phyloP scores from a whole-genome alignment of 306 rosid species.

The Pueraria montana region DNA sequence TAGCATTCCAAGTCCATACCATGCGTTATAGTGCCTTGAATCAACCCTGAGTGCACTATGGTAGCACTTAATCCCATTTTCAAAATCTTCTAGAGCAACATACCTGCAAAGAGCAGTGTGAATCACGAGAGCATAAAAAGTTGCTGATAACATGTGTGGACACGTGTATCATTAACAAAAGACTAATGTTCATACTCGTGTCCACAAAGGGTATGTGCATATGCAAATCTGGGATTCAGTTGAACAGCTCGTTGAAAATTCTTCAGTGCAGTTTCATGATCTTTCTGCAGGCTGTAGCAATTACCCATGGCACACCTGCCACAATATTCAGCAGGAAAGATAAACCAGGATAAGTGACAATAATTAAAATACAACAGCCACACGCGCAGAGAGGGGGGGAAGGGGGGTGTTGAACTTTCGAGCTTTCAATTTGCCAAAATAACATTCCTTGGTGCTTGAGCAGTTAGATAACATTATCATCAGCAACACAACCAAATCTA shows the following conservation, averaged over 20 bases:
- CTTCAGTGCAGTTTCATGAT: conserved; percentile 67
- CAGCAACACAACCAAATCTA: conserved; percentile 21
- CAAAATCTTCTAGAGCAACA: conserved; percentile 94
- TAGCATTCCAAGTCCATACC: conserved; percentile 99
- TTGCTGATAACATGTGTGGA: conserved; percentile 34
- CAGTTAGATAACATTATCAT: conserved; percentile 19
- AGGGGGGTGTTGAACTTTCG: not conserved
- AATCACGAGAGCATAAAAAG: conserved; percentile 39
- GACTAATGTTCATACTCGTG: conserved; percentile 77
- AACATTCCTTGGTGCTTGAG: conserved; percentile 16
- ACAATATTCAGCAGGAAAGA: conserved; percentile 42
- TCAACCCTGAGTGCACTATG: conserved; percentile 93
- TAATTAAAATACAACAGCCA: not conserved
- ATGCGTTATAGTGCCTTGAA: conserved; percentile 89
- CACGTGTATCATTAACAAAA: conserved; percentile 16
- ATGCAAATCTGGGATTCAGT: conserved; percentile 88
- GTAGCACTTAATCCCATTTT: conserved; percentile 90
- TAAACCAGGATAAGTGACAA: conserved; percentile 32
- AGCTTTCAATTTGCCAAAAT: not conserved
- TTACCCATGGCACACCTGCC: conserved; percentile 69
- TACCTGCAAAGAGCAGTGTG: conserved; percentile 62
- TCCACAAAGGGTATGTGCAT: conserved; percentile 98
- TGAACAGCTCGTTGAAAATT: conserved; percentile 98
- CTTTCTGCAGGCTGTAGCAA: conserved; percentile 69
- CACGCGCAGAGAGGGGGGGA: not conserved